Conservation (phyloP, 495 filamentous ascomycete genomes). For the Viridothelium virens region DNA sequence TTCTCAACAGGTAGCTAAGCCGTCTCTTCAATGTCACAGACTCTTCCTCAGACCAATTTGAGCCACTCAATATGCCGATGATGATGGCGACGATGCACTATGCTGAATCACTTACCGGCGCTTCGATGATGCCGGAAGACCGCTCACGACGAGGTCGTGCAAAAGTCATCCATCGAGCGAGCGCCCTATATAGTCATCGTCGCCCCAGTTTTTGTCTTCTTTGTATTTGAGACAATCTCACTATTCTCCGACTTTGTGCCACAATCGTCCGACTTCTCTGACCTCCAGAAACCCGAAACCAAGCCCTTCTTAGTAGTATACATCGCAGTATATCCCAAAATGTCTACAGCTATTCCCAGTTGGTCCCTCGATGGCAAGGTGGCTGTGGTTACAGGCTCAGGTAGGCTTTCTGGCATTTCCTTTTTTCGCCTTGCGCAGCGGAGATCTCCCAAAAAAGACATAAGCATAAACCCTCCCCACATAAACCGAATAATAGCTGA, state of each 20-base stretch:
- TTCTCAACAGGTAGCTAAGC: not conserved
- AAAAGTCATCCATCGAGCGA: not conserved
- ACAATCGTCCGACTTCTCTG: not conserved
- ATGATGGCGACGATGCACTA: not conserved
- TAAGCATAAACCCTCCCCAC: too few species aligned
- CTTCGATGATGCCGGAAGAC: not conserved
- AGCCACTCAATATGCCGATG: constrained; percentile 5
- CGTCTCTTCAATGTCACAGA: not conserved
- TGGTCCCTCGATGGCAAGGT: constrained; percentile 41
- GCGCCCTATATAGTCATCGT: not conserved
- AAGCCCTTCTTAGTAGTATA: not conserved
- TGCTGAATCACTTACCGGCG: not conserved
- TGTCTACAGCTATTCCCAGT: constrained; percentile 21
- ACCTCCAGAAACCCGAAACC: not conserved
- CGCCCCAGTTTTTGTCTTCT: not conserved
- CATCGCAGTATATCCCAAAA: constrained; percentile 16
- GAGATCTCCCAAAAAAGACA: too few species aligned
- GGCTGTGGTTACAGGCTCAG: constrained; percentile 40
- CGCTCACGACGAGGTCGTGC: not conserved
- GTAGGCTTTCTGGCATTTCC: constrained; percentile 16
- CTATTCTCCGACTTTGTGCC: not conserved
- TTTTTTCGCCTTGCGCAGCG: too few species aligned
- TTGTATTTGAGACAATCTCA: not conserved
- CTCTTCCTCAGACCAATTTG: not conserved
- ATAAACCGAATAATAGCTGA: too few species aligned